Conservation (phyloP, 805 yeast species). For the Nadsonia fulvescens region DNA sequence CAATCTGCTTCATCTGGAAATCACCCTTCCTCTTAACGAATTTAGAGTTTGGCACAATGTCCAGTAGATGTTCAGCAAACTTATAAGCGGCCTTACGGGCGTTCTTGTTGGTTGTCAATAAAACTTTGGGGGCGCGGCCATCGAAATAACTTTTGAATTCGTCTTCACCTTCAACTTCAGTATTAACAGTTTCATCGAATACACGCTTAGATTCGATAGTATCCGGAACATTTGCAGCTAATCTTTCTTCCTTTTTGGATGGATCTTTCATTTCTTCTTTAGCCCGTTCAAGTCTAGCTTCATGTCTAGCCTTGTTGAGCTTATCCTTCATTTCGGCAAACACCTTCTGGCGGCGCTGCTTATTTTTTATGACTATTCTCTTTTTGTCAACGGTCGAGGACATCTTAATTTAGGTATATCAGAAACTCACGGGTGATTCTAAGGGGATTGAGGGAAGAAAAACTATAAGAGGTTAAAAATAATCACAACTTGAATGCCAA, state of each 20-base stretch:
- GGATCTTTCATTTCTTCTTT: slow-evolving; percentile 76
- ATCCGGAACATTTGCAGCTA: slow-evolving; percentile 57
- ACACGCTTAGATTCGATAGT: slow-evolving; percentile 76
- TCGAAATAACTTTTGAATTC: slow-evolving; percentile 41
- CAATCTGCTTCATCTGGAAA: slow-evolving; percentile 72
- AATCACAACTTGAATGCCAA: neutral
- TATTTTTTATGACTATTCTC: slow-evolving; percentile 25
- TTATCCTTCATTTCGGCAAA: slow-evolving; percentile 60
- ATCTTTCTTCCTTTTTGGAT: slow-evolving; percentile 60
- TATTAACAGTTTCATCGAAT: slow-evolving; percentile 61
- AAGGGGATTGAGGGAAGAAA: too few species aligned
- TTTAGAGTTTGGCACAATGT: slow-evolving; percentile 67
- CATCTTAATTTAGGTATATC: too few species aligned
- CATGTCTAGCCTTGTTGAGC: slow-evolving; percentile 59
- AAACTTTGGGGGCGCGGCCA: slow-evolving; percentile 60
- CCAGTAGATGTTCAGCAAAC: slow-evolving; percentile 73
- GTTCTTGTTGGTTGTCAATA: slow-evolving; percentile 73
- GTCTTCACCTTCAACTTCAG: slow-evolving; percentile 27
- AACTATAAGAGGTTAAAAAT: neutral
- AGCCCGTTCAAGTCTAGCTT: slow-evolving; percentile 64
- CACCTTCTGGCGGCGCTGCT: slow-evolving; percentile 61
- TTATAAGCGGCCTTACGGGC: slow-evolving; percentile 80
- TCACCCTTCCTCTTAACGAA: slow-evolving; percentile 79
- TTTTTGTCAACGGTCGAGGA: neutral
- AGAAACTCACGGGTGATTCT: too few species aligned